Evolutionary conservation across 108 stramenopile species (phyloP).

Genomic region (Epithemia pelagica): DNA sequence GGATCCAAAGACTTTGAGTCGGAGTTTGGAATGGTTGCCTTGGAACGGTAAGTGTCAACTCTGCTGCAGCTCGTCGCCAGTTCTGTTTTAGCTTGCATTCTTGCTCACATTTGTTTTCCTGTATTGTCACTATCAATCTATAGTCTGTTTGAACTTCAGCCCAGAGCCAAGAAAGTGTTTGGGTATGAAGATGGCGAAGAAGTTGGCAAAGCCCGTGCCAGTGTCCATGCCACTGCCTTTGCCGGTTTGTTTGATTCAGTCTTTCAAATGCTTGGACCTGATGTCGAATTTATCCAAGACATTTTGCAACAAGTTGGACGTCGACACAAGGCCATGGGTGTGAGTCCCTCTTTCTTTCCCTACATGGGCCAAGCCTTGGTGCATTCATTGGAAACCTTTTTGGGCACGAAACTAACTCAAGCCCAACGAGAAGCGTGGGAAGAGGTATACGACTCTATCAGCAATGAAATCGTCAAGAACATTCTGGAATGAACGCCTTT

Average conservation of each 20-base stretch:
- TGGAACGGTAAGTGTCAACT: not conserved
- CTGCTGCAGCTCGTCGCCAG: too few species aligned
- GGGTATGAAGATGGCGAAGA: not conserved
- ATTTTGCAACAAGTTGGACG: slow-evolving; percentile 23
- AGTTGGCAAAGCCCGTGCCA: not conserved
- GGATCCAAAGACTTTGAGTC: not conserved
- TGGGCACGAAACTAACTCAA: slow-evolving; percentile 31
- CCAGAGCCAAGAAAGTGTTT: not conserved
- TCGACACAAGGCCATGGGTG: slow-evolving; percentile 34
- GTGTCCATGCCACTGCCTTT: not conserved
- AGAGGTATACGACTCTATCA: slow-evolving; percentile 24
- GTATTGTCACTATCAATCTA: not conserved
- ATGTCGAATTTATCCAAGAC: slow-evolving; percentile 20
- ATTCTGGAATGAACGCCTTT: not conserved
- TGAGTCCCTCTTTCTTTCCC: slow-evolving; percentile 29
- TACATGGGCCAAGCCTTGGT: slow-evolving; percentile 38
- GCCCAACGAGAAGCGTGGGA: slow-evolving; percentile 23
- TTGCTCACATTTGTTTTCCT: not conserved
- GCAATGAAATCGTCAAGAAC: slow-evolving; percentile 21
- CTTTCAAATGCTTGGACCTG: slow-evolving; percentile 11
- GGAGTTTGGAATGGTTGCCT: not conserved
- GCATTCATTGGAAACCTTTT: slow-evolving; percentile 10
- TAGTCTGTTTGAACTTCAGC: not conserved
- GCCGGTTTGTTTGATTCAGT: not conserved
- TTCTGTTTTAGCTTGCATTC: too few species aligned